phyloP scores from a whole-genome alignment of 306 rosid species.

The Luffa acutangula region DNA sequence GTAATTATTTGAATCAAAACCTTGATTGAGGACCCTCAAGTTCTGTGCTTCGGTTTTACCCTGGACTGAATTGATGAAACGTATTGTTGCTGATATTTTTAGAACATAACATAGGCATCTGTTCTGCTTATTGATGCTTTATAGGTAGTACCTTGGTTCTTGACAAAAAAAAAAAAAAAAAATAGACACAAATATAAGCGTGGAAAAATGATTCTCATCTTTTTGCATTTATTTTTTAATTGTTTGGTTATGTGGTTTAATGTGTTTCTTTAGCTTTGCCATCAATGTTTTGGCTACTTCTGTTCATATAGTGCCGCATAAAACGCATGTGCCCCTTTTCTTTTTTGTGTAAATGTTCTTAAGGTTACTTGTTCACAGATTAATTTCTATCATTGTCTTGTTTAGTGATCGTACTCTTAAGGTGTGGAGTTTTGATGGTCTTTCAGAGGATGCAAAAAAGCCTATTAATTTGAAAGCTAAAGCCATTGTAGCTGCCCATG shows the following conservation, averaged over 20 bases:
- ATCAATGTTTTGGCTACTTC: not conserved
- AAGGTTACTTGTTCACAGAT: not conserved
- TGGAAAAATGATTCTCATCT: not conserved
- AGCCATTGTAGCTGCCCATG: conserved; percentile 93
- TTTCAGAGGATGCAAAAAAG: conserved; percentile 26
- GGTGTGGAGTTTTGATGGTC: conserved; percentile 76
- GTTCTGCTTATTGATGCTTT: not conserved
- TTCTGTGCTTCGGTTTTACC: not conserved
- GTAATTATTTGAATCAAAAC: not conserved
- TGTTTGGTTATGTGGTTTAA: not conserved
- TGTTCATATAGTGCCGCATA: not conserved
- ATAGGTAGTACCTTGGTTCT: not conserved
- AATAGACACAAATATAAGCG: not conserved
- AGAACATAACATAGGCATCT: not conserved
- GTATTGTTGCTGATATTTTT: not conserved
- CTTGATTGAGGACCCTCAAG: not conserved
- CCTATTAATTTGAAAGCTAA: conserved; percentile 71
- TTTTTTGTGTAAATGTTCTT: not conserved
- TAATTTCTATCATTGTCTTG: conserved; percentile 2
- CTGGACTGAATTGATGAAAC: not conserved
- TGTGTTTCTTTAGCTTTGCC: not conserved
- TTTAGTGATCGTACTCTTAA: conserved; percentile 83
- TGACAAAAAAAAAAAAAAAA: not conserved
- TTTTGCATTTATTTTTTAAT: not conserved
- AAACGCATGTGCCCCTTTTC: not conserved